Base-by-base conservation (phyloP, 2,329 filamentous ascomycete species). In the Microdochium paspali region DNA sequence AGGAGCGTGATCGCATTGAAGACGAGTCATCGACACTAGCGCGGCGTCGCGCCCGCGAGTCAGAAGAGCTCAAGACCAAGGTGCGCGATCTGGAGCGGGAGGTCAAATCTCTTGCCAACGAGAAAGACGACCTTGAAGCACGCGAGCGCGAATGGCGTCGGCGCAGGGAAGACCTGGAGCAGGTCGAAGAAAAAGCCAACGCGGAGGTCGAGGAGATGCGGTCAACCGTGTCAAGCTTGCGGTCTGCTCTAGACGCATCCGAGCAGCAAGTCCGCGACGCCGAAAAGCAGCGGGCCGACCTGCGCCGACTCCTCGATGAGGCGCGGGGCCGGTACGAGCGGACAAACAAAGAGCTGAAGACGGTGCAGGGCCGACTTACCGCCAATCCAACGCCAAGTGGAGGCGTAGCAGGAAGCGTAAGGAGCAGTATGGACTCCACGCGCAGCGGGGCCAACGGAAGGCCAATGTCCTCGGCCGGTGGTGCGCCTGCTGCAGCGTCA, bases 1-100 rank as follows among this genome's bases (percentile, higher is more conserved):
- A 96, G 62, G 93, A 98, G 65, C 81, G 93, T 18, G 93, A 98
- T 62, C 82, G 89, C 2, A 84, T 90, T 2, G 91, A 98, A 65
- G 90, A 97, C 52, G 90, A 97, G 66, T 83, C 89, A 2, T 88
- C 82, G 58, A 85, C 82, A 0, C 76, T 87, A 44, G 86, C 85
- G 12, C 78, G 91, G 46, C 79, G 87, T 40, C 83, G 84, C 51
- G 80, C 87, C 6, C 77, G 90, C 44, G 93, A 97, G 69, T 74
- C 88, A 3, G 93, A 97, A 62, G 91, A 97, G 55, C 71, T 95
- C 32, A 89, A 85, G 63, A 74, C 75, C 45, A 87, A 83, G 65
- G 74, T 90, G 10, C 81, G 88, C 6, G 90, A 96, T 52, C 79
- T 88, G 1, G 91, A 97, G 66, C 80, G 84, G 10, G 82, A 87